Evolutionary conservation across 768 basidiomycete species (phyloP).

Genomic region (Leucosporidium creatinivorum): DNA sequence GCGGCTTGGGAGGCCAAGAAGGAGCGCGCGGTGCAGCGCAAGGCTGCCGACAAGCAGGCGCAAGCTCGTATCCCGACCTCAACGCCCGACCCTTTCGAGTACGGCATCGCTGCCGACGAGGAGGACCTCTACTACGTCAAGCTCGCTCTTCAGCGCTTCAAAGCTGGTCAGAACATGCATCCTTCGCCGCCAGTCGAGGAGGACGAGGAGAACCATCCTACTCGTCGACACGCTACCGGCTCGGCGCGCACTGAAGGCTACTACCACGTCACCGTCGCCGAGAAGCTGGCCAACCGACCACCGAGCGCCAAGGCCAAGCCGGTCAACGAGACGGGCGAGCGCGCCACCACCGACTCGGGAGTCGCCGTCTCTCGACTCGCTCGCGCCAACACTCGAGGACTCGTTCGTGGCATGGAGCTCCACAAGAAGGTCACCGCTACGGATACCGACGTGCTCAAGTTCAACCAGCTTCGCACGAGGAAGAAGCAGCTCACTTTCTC

Average conservation of each 20-base stretch:
- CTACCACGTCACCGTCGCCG: slow-evolving; percentile 62
- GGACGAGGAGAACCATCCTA: slow-evolving; percentile 30
- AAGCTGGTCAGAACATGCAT: slow-evolving; percentile 23
- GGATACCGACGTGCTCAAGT: slow-evolving; percentile 68
- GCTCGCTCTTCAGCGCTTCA: slow-evolving; percentile 38
- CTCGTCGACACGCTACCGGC: slow-evolving; percentile 62
- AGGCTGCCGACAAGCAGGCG: background rate
- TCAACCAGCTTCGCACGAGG: slow-evolving; percentile 93
- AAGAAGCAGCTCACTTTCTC: slow-evolving; percentile 95
- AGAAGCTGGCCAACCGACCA: slow-evolving; percentile 40
- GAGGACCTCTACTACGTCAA: slow-evolving; percentile 46
- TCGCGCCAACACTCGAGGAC: slow-evolving; percentile 81
- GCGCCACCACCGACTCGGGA: slow-evolving; percentile 65
- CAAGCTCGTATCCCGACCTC: background rate
- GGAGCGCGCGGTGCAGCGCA: background rate
- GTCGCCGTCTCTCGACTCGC: slow-evolving; percentile 56
- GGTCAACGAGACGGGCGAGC: slow-evolving; percentile 45
- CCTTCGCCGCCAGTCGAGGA: slow-evolving; percentile 28
- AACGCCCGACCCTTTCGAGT: slow-evolving; percentile 39
- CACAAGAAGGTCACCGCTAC: slow-evolving; percentile 62
- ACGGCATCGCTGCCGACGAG: slow-evolving; percentile 41
- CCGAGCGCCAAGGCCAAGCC: slow-evolving; percentile 67
- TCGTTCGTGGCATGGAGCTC: slow-evolving; percentile 87
- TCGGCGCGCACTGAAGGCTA: slow-evolving; percentile 89
- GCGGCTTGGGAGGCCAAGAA: background rate